Base-by-base conservation (phyloP, 2,329 filamentous ascomycete genomes). In the Fusarium cicatricum region DNA sequence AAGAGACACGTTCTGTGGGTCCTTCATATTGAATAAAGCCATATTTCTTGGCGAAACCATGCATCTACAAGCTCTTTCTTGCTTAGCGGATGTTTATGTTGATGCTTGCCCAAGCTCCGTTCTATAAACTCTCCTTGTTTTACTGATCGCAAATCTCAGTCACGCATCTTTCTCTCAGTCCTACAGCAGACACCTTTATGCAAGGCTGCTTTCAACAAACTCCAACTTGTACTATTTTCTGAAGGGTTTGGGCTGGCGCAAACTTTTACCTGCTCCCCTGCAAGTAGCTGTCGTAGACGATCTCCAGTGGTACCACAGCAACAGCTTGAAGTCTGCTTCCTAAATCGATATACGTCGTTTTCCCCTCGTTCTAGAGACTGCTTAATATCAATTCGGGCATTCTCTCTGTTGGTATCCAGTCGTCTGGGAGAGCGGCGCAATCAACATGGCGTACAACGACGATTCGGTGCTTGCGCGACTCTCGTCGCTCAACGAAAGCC, bases 391-490 rank as follows among this genome's bases (percentile, higher is more conserved):
- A 40, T 14, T 52, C 47, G 37, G 28, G 14, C 48, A 19, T 34
- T 29, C n/a, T 39, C 39, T 26, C 33, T 29, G 11, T 34, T 51
- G 14, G 28, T 28, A 41, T 49, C 39, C 28, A 38, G 16, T 40
- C 5, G 19, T 41, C 21, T 14, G 15, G 40, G 15, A 33, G 17
- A 49, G 16, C 39, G 40, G 36, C 40, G 21, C 28, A 49, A 52
- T 14, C 36, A 60, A 55, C 57, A 97, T 99, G 94, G 89, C 95
- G 39, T 98, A 97, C 78, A 95, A 90, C 65, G 93, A 98, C 77
- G 95, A 99, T 79, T 91, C 92, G 40, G 92, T 99, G 51, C 87
- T 93, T 74, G 92, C 94, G 48, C 97, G 97, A 80, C 88, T 99
- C 48, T 96, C 93, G 28, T 91, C 92, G 36, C 85, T 99, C 60